These are phyloP conservation scores for Colletotrichum sp. DNA, from an alignment of 2,329 filamentous ascomycete genomes.

Conservation along the genomic window DNA sequence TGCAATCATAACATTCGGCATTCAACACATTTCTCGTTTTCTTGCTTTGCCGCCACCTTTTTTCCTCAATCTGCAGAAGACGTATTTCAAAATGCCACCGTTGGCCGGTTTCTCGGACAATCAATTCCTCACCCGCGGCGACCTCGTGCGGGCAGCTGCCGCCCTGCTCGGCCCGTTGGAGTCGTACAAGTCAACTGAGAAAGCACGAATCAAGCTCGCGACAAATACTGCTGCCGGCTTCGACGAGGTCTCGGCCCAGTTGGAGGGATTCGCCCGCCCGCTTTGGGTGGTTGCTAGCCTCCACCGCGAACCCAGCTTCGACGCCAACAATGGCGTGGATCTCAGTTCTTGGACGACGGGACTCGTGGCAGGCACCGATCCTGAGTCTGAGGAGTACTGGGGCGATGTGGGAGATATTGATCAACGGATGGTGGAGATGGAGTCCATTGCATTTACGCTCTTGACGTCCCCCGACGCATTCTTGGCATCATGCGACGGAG, in stretches of 20 bases:
- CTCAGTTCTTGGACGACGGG: conserved; percentile 26
- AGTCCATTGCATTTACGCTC: conserved; percentile 47
- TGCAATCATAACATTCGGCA: not conserved
- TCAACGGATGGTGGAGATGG: conserved; percentile 53
- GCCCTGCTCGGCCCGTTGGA: conserved; percentile 30
- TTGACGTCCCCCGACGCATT: conserved; percentile 40
- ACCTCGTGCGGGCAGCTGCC: conserved; percentile 29
- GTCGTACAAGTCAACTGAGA: conserved; percentile 29
- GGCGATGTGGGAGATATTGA: conserved; percentile 41
- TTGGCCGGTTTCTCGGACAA: conserved; percentile 38
- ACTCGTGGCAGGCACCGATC: conserved; percentile 25
- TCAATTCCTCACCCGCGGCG: conserved; percentile 30
- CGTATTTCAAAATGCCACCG: conserved; percentile 24
- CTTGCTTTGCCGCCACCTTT: not conserved
- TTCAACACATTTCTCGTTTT: not conserved
- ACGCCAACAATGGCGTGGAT: not conserved
- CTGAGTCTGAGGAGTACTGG: conserved; percentile 39
- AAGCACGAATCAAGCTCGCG: conserved; percentile 34
- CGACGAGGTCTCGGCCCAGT: conserved; percentile 38
- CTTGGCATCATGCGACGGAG: conserved; percentile 25
- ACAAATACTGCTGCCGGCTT: conserved; percentile 35
- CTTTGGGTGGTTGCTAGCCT: conserved; percentile 25
- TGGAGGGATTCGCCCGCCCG: conserved; percentile 39
- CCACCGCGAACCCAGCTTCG: conserved; percentile 43
- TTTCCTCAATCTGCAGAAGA: not conserved